Conservation (phyloP, 768 basidiomycete species). For the Coprinopsis marcescibilis region DNA sequence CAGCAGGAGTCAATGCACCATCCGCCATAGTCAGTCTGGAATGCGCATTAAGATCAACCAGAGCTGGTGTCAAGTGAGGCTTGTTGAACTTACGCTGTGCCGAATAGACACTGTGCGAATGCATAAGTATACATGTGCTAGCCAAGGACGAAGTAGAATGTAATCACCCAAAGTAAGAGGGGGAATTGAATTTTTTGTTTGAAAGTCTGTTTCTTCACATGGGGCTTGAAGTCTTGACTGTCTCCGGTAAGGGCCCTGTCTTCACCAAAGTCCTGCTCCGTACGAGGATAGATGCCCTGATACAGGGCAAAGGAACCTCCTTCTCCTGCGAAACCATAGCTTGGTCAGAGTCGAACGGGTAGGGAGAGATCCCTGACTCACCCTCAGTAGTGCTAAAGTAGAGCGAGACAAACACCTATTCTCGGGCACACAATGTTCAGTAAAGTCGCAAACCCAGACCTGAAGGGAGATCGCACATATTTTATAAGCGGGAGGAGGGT, state of each 20-base stretch:
- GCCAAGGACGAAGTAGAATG: no score
- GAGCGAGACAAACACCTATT: neutral
- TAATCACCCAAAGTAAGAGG: conserved; percentile 55
- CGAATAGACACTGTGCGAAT: conserved; percentile 46
- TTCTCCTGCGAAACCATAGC: conserved; percentile 37
- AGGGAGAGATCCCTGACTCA: neutral
- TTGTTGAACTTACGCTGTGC: conserved; percentile 36
- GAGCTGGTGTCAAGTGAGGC: neutral
- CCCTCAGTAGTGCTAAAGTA: neutral
- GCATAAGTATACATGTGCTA: no score
- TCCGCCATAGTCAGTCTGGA: conserved; percentile 57
- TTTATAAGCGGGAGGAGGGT: conserved; percentile 56
- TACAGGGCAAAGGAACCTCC: conserved; percentile 64
- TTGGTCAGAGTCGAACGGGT: conserved; percentile 7
- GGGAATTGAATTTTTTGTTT: conserved; percentile 39
- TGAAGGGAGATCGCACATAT: conserved; percentile 36
- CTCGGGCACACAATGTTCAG: no score
- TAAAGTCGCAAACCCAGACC: neutral
- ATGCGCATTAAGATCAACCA: neutral
- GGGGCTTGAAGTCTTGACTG: conserved; percentile 19
- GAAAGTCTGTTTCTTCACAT: conserved; percentile 17
- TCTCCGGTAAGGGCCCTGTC: conserved; percentile 53
- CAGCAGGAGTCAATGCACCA: conserved; percentile 63
- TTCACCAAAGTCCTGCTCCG: conserved; percentile 36
- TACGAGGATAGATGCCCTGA: conserved; percentile 54